Evolutionary conservation across 2,329 filamentous ascomycete species (phyloP).

Genomic region (Rugonectria rugulosa): DNA sequence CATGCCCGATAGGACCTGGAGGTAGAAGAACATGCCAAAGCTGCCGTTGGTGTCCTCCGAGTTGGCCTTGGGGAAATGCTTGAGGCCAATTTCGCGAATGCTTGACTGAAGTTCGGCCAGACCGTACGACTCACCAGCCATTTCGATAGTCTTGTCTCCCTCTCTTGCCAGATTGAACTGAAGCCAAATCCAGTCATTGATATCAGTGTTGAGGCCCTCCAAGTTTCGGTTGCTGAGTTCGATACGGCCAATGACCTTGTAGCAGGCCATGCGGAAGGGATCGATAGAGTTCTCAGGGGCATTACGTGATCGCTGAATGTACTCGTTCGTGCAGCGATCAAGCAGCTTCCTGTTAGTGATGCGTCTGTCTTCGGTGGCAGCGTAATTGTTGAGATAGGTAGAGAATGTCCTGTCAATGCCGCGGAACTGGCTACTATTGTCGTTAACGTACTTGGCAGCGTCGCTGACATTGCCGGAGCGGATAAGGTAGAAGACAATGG

Average conservation of each 20-base stretch:
- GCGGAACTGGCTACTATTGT: conserved; percentile 81
- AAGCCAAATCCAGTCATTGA: conserved; percentile 77
- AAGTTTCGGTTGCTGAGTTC: conserved; percentile 71
- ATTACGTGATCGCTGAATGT: conserved; percentile 83
- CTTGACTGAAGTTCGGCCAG: conserved; percentile 76
- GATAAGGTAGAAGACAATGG: conserved; percentile 89
- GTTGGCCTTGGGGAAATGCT: conserved; percentile 85
- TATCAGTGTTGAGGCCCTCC: conserved; percentile 68
- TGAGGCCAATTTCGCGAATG: conserved; percentile 86
- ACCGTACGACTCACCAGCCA: conserved; percentile 71
- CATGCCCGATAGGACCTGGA: conserved; percentile 89
- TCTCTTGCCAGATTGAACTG: conserved; percentile 75
- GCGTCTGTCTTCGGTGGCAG: conserved; percentile 76
- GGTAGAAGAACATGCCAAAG: conserved; percentile 91
- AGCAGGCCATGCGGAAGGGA: conserved; percentile 95
- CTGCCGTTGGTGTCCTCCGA: conserved; percentile 78
- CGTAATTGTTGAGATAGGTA: conserved; percentile 86
- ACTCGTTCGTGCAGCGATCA: conserved; percentile 88
- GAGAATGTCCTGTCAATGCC: conserved; percentile 91
- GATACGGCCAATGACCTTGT: conserved; percentile 92
- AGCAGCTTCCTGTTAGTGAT: conserved; percentile 78
- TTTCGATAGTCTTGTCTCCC: conserved; percentile 68
- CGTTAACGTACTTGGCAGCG: conserved; percentile 84
- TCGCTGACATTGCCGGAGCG: conserved; percentile 85
- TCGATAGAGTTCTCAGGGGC: conserved; percentile 88